Percentiles rank a stretch among this genome's conserved stretches.
These are phyloP conservation scores for Fusarium citri DNA, from an alignment of 2,329 filamentous ascomycete species.

Conservation along the genomic window DNA sequence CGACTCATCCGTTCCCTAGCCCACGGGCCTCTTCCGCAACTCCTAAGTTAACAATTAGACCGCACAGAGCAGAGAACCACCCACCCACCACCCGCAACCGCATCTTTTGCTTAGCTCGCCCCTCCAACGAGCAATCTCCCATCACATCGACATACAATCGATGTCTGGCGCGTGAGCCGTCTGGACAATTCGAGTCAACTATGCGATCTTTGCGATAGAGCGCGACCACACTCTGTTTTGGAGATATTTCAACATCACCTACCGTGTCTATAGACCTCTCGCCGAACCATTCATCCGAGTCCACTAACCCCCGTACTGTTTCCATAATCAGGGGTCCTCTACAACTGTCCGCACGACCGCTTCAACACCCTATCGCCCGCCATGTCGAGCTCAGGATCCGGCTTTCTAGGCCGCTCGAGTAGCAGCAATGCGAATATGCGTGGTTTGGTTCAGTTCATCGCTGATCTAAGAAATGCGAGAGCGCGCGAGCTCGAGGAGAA, in stretches of 20 bases:
- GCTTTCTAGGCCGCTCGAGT: constrained; percentile 74
- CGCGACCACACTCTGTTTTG: constrained; percentile 42
- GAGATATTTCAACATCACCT: constrained; percentile 29
- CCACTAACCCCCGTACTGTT: constrained; percentile 20
- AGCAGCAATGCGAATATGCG: constrained; percentile 76
- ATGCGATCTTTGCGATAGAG: constrained; percentile 50
- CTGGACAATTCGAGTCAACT: constrained; percentile 45
- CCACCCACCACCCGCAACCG: constrained; percentile 41
- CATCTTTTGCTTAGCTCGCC: constrained; percentile 42
- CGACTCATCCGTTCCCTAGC: constrained; percentile 35
- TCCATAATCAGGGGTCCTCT: constrained; percentile 42
- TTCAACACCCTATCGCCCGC: constrained; percentile 39
- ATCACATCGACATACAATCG: constrained; percentile 43
- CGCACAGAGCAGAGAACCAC: constrained; percentile 34
- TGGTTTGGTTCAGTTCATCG: constrained; percentile 97
- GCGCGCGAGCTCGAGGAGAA: constrained; percentile 98
- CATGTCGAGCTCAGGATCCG: constrained; percentile 68
- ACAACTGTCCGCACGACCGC: constrained; percentile 31
- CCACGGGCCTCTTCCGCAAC: constrained; percentile 40
- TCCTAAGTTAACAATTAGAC: constrained; percentile 35
- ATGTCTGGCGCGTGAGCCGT: constrained; percentile 46
- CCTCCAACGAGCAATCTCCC: constrained; percentile 44
- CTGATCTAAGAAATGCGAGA: constrained; percentile 92
- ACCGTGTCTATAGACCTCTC: constrained; percentile 13
- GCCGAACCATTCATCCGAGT: constrained; percentile 22